Base-by-base conservation (phyloP, 2,329 filamentous ascomycete genomes). In the Neoscytalidium dimidiatum region DNA sequence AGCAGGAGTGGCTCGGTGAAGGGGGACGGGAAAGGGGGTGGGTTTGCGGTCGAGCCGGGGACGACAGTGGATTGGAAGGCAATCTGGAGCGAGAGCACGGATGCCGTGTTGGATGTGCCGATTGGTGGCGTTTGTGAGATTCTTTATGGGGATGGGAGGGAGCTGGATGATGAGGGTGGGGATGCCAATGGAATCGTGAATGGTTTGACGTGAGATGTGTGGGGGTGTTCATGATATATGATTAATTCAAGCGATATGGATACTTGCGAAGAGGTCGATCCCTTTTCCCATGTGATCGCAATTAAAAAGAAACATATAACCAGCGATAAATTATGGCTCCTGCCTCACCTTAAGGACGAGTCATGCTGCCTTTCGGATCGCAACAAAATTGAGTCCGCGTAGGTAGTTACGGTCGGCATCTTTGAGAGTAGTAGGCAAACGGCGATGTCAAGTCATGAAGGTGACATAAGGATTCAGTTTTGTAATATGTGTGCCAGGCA, bases 21-120 rank as follows among this genome's bases (percentile, higher is more conserved):
- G 61, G 67, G 53, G 68, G 79, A 75, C 75, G 77, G 41, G 75
- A 76, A 9, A 75, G 77, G 69, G 28, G 67, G 66, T 68, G 74
- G 73, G 48, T 70, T 75, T 65, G 71, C 69, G 57, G 69, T 71
- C 62, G 75, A 78, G 62, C 72, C 74, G 41, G 79, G 75, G 66
- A 78, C 79, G 67, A 76, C 81, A 56, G 77, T 86, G 68, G 86
- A 92, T 73, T 98, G 95, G 94, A 88, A 85, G 72, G 85, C 84
- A 66, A 84, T 96, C 19, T 99, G 95, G 95, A 93, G 88, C 72
- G 89, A 92, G 71, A 93, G 95, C 19, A 99, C 95, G 0, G 95
- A 99, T 82, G 95, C 93, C 1, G 95, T 98, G 7, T 91, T 99
- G 91, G 95, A 99, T 80, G 90, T 99, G 56, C 95, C 95, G 7